These are phyloP conservation scores for Leucocoprinus leucothites DNA, from an alignment of 768 basidiomycete genomes.

Conservation along the genomic window DNA sequence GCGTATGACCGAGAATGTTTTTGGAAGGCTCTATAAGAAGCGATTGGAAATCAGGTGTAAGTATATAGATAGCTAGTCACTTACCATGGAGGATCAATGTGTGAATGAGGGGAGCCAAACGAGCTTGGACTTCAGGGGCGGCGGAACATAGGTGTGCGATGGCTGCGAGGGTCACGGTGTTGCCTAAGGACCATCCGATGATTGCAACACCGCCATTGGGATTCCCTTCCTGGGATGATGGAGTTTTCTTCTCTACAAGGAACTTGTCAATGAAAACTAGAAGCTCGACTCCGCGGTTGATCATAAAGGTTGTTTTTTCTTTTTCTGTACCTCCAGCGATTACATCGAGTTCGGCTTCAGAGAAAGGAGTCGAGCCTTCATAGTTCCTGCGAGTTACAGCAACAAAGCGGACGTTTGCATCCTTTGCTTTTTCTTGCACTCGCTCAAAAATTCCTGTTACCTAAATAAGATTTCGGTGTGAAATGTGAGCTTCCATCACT, in stretches of 20 bases:
- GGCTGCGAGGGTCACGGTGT: conserved; percentile 19
- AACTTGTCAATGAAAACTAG: conserved; percentile 24
- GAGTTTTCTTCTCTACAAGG: conserved; percentile 20
- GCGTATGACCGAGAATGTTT: conserved; percentile 8
- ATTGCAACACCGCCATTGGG: conserved; percentile 14
- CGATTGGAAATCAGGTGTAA: neutral
- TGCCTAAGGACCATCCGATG: conserved; percentile 31
- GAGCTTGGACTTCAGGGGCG: conserved; percentile 3
- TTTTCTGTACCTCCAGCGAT: conserved; percentile 8
- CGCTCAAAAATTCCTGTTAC: neutral
- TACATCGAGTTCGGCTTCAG: conserved; percentile 20
- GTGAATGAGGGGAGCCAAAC: conserved; percentile 18
- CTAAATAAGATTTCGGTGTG: neutral
- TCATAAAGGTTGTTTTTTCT: conserved; percentile 17
- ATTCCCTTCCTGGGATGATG: neutral
- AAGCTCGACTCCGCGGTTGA: conserved; percentile 23
- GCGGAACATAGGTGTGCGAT: conserved; percentile 15
- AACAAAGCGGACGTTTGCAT: conserved; percentile 24
- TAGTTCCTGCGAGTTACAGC: conserved; percentile 31
- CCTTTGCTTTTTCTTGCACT: neutral
- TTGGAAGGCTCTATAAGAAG: conserved; percentile 5
- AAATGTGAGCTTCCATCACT: neutral
- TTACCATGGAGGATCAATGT: conserved; percentile 24
- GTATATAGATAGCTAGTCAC: neutral
- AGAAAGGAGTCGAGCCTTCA: conserved; percentile 25